Base-by-base conservation (phyloP, 306 rosid species). In the Astragalus membranaceus region DNA sequence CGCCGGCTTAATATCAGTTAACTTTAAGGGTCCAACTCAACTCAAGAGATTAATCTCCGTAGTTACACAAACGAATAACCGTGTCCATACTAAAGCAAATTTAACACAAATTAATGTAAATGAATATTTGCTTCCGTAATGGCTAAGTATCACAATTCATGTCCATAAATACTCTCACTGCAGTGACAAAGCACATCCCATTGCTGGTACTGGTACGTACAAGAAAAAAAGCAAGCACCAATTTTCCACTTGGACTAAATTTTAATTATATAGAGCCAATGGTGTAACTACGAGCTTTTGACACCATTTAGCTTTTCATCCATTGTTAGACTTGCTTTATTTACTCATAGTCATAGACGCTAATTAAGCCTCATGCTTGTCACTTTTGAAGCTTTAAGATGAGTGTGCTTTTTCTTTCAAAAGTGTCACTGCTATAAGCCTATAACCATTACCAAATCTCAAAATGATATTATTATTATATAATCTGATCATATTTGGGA, bases 361-460 rank as follows among this genome's bases (percentile, higher is more conserved):
- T 15, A 71, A 70, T 47, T 55, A 80, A 74, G 78, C 53, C 51
- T 81, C 29, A 16, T 33, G 11, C 36, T 17, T 62, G 74, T 57
- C 67, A 72, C 83, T 75, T 75, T 23, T 10, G 65, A 54, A 64
- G 69, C 74, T 46, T 55, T 42, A 30, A 46, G 16, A 85, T 83
- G 51, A 81, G 84, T 73, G 59, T 54, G 64, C 81, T 74, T 77
- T 76, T 71, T 73, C 64, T 6, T 33, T 50, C 47, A 80, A 67
- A 70, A 76, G n/a, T 67, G 76, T 59, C 69, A 32, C 39, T 3
- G 9, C 2, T 36, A 35, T 26, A 35, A 5, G 79, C 61, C 61
- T 69, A 17, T 29, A 48, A 20, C 70, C 75, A 41, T 36, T 17
- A 33, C 29, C 54, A 51, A 56, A 64, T 56, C 72, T 39, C 51